A percentile compares a stretch with the other conserved stretches of the same genome.
phyloP scores from a whole-genome alignment of 352 stramenopile species.

The Pilasporangium apinafurcum region DNA sequence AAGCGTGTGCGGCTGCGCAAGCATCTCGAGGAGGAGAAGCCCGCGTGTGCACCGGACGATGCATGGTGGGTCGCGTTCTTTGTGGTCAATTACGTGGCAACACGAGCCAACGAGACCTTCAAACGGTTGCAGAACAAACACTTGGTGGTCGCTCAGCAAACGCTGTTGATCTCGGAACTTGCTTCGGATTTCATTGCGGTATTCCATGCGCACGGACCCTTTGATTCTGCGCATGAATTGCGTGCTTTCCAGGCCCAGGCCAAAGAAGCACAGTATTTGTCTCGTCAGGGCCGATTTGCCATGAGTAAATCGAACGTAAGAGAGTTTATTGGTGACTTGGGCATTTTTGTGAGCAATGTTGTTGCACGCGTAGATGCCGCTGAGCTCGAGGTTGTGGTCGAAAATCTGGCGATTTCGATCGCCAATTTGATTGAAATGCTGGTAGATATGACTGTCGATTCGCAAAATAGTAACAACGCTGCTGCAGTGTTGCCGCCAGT shows the following conservation, averaged over 20 bases:
- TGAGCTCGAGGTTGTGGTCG: conserved; percentile 20
- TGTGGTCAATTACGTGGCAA: conserved; percentile 41
- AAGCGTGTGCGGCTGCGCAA: conserved; percentile 47
- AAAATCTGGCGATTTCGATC: conserved; percentile 13
- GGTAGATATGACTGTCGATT: conserved; percentile 6
- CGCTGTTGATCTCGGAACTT: conserved; percentile 15
- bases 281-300: conserved; percentile 18
- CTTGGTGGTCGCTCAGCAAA: conserved; percentile 6
- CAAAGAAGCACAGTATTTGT: conserved; percentile 7
- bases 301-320: conserved; percentile 23
- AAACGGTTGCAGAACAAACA: conserved; percentile 22
- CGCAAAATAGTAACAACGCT: conserved; percentile 1
- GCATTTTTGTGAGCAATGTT: conserved; percentile 28
- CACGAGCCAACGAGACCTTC: conserved; percentile 25
- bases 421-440: conserved; percentile 21
- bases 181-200: conserved; percentile 15
- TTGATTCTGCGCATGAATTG: neutral
- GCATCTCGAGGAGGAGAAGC: conserved; percentile 22
- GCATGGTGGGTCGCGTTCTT: conserved; percentile 60
- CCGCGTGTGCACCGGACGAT: conserved; percentile 13
- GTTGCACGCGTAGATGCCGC: conserved; percentile 9
- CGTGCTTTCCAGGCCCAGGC: conserved; percentile 1
- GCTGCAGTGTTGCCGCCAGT: conserved; percentile 18
- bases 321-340: conserved; percentile 36
- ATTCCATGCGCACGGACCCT: conserved; percentile 24